Conservation (phyloP, 2,329 filamentous ascomycete genomes). For the Ampelomyces quisqualis region DNA sequence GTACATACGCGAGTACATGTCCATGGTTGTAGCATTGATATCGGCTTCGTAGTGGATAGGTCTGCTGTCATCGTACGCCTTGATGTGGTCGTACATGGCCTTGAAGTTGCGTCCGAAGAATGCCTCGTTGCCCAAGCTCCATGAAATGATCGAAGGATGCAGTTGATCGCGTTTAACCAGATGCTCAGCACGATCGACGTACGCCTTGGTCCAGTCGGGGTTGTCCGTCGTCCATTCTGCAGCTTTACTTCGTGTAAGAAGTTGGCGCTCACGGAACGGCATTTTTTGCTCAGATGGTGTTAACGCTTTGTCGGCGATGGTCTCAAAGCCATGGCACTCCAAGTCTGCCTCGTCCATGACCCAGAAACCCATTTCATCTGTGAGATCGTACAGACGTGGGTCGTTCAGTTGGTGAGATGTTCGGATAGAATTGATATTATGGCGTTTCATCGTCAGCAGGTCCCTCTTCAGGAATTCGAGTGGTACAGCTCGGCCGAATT, state of each 20-base stretch:
- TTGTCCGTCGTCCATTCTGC: slow-evolving; percentile 64
- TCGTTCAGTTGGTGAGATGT: slow-evolving; percentile 70
- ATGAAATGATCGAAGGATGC: slow-evolving; percentile 68
- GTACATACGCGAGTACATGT: slow-evolving; percentile 71
- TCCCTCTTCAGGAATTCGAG: slow-evolving; percentile 63
- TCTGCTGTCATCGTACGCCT: slow-evolving; percentile 58
- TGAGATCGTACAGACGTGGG: slow-evolving; percentile 59
- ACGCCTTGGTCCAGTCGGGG: slow-evolving; percentile 61
- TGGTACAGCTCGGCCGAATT: slow-evolving; percentile 63
- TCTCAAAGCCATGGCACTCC: slow-evolving; percentile 50
- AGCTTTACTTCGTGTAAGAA: slow-evolving; percentile 56
- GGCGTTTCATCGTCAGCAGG: slow-evolving; percentile 66
- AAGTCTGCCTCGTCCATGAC: slow-evolving; percentile 60
- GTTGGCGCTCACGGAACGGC: slow-evolving; percentile 62
- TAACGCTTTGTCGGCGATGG: slow-evolving; percentile 36
- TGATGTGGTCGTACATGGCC: slow-evolving; percentile 66
- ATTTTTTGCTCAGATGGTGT: slow-evolving; percentile 40
- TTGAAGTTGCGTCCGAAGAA: slow-evolving; percentile 69
- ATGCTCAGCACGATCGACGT: slow-evolving; percentile 66
- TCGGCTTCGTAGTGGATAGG: slow-evolving; percentile 69
- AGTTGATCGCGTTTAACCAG: slow-evolving; percentile 70
- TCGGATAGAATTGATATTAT: slow-evolving; percentile 71
- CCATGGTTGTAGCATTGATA: slow-evolving; percentile 57
- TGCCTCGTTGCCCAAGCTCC: slow-evolving; percentile 72
- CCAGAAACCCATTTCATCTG: slow-evolving; percentile 67